These are phyloP conservation scores for Debaryomyces tyrocola DNA, from an alignment of 805 yeast species.

Conservation along the genomic window DNA sequence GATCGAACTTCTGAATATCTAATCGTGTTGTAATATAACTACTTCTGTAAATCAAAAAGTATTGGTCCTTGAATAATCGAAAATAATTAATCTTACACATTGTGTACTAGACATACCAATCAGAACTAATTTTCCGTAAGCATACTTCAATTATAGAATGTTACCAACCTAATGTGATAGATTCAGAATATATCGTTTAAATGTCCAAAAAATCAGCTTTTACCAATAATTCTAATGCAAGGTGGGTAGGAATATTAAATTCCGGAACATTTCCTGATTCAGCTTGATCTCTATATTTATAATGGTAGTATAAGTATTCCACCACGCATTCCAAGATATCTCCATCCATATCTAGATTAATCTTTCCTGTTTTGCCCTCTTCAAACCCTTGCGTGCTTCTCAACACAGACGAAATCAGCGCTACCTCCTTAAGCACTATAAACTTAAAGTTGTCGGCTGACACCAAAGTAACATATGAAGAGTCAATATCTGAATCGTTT, in stretches of 20 bases:
- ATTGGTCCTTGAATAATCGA: too few species aligned
- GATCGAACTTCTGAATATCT: too few species aligned
- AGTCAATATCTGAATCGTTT: conserved; percentile 15
- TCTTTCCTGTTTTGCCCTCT: conserved; percentile 59
- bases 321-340: conserved; percentile 74
- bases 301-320: conserved; percentile 78
- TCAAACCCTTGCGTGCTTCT: conserved; percentile 52
- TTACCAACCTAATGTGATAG: too few species aligned
- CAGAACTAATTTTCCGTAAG: too few species aligned
- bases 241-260: conserved; percentile 88
- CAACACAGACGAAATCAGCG: conserved; percentile 63
- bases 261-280: conserved; percentile 67
- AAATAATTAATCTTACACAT: too few species aligned
- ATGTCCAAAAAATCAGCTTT: conserved; percentile 90
- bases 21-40: too few species aligned
- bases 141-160: too few species aligned
- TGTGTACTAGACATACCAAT: too few species aligned
- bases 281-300: conserved; percentile 58
- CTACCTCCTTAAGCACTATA: conserved; percentile 69
- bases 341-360: conserved; percentile 66
- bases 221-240: conserved; percentile 86
- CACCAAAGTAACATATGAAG: conserved; percentile 55
- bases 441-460: conserved; percentile 72
- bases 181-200: conserved; percentile 12
- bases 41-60: too few species aligned